Base-by-base conservation (phyloP, 176 grass and related monocot species). In the Canna indica region DNA sequence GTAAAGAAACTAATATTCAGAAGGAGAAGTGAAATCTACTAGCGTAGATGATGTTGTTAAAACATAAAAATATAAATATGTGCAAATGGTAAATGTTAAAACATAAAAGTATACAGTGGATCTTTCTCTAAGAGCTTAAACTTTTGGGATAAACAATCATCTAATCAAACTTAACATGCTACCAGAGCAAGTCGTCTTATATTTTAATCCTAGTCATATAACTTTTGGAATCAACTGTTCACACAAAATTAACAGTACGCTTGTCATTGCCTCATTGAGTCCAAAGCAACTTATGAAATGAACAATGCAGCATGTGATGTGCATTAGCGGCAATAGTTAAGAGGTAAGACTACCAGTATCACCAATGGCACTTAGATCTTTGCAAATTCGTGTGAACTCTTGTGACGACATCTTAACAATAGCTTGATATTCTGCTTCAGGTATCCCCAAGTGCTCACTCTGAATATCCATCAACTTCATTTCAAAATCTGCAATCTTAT, bases 381-480 rank as follows among this genome's bases (percentile, higher is more conserved):
- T 73, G 52, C 70, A 58, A 33, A 73, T 54, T 39, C 70, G 48
- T 36, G 70, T 52, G 39, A 73, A 73, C 50, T 73, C 70, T 26
- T 58, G 70, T 26, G 70, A 73, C n/a, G 31, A 22, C 70, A 73
- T 73, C 32, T 57, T 57, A 16, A 73, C 33, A 58, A 27, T 39
- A 1, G 70, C 70, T 25, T 73, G 70, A 58, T 73, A 73, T 16
- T 73, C 33, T 59, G 48, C 70, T 42, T 73, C 70, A 57, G 48
- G 70, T 38, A 73, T 73, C 16, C 34, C 70, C 14, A 73, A 54
- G 34, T 59, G 52, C 20, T 73, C 70, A 57, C 34, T 73, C 11
- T 73, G 48, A 18, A 73, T 73, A 15, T 57, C 70, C 70, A 73
- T 73, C 70, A 73, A 38, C 50, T 39, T 73, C 50, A 73, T 59